Evolutionary conservation across 345 rosid species (phyloP), one percentile per base, ranked within the genome.

Genomic region (Lenwebbia sp.): DNA sequence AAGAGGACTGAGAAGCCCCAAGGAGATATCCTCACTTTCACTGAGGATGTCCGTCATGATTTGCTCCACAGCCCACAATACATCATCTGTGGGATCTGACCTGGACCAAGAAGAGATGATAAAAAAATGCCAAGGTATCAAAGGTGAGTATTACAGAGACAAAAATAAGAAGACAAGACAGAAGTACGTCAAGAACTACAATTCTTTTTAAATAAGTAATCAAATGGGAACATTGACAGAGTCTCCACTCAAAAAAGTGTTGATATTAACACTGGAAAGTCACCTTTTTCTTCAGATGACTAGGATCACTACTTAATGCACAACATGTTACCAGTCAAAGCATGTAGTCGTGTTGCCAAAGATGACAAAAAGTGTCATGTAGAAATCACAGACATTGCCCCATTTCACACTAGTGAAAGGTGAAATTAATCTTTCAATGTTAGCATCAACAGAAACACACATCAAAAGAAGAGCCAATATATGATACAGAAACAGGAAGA

Each of bases 1-100:
- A 87, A 96, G 96, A 56, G 85, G 84, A 85, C 88, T 62, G 57
- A 96, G 93, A 86, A 95, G 91, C 86, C 83, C 92, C 83, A 82
- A 44, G 65, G 96, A 91, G 60, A 92, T 86, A 82, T 88, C 91
- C 76, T 96, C 97, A 82, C 91, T 92, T 92, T 92, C 95, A 85
- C 93, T 90, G 82, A 95, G 82, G 28, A 92, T 88, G 82, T 92
- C 47, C 55, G 94, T 93, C 98, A 96, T 94, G 83, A 95, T 88
- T 81, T 89, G 82, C 86, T 94, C 99, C 96, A 92, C 94, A 49
- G 97, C 91, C 74, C 87, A 49, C 83, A 87, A 88, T 65, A 94
- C 91, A 84, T 84, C 84, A 47, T 55, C 90, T 30, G 95, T 88
- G 89, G 93, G 95, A 86, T 92, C 85, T 88, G 90, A 88, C 90